phyloP scores from a whole-genome alignment of 2,329 filamentous ascomycete species.

The Aphanocladium album region DNA sequence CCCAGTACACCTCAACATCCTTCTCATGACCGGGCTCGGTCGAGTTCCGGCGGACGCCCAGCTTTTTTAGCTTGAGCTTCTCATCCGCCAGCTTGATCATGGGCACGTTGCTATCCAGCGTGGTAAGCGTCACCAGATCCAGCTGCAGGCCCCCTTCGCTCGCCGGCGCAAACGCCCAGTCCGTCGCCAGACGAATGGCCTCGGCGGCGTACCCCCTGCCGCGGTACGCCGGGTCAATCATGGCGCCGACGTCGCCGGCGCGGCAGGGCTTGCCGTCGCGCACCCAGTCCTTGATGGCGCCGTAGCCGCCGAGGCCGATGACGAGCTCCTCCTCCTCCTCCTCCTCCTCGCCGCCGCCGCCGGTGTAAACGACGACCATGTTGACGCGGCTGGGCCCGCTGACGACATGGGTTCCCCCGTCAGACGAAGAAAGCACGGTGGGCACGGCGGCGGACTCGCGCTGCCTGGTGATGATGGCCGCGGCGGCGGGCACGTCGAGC shows the following conservation, averaged over 20 bases:
- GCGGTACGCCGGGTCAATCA: conserved; percentile 22
- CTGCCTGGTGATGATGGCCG: conserved; percentile 18
- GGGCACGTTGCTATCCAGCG: conserved; percentile 19
- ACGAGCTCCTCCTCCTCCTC: conserved; percentile 10
- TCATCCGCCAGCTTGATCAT: conserved; percentile 21
- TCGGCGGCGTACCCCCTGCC: conserved; percentile 22
- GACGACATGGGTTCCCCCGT: conserved; percentile 9
- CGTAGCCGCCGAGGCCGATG: conserved; percentile 26
- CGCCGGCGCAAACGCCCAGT: conserved; percentile 22
- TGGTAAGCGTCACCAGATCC: conserved; percentile 24
- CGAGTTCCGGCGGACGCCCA: conserved; percentile 16
- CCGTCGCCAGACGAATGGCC: conserved; percentile 22
- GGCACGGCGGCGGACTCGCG: conserved; percentile 22
- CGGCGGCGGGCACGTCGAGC: conserved; percentile 16
- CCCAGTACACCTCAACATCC: conserved; percentile 22
- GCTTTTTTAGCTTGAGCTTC: conserved; percentile 21
- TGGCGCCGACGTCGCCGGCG: conserved; percentile 24
- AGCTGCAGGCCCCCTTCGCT: conserved; percentile 22
- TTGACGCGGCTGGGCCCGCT: conserved; percentile 24
- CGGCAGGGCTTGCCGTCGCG: conserved; percentile 16
- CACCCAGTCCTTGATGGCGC: conserved; percentile 22
- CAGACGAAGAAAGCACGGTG: conserved; percentile 16
- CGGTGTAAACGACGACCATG: conserved; percentile 19
- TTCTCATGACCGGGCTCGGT: conserved; percentile 2
- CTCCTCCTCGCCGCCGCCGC: neutral